A percentile compares a stretch with the other conserved stretches of the same genome.
These are phyloP conservation scores for Ascochyta clinopodiicola DNA, from an alignment of 2,329 filamentous ascomycete genomes.

Conservation along the genomic window DNA sequence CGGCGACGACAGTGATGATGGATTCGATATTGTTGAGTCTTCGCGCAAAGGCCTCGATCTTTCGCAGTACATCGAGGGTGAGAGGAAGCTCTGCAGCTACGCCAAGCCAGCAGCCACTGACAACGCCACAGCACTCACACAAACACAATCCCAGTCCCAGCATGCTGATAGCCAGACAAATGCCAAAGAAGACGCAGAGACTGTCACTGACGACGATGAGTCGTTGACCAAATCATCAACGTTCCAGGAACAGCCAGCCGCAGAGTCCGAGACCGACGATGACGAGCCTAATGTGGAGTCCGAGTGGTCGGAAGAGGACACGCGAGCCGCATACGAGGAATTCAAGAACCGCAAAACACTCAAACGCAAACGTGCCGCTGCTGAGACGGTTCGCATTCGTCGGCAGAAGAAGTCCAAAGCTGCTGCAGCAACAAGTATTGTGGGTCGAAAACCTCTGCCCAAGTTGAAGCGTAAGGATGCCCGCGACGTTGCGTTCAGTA, in stretches of 20 bases:
- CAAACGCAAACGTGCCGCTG: conserved; percentile 60
- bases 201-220: conserved; percentile 21
- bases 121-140: conserved; percentile 30
- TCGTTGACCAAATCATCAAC: neutral
- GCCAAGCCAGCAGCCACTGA: conserved; percentile 9
- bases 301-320: conserved; percentile 60
- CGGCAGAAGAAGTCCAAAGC: conserved; percentile 56
- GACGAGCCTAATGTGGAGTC: conserved; percentile 21
- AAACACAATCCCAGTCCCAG: conserved; percentile 34
- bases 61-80: conserved; percentile 45
- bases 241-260: neutral
- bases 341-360: conserved; percentile 66
- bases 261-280: conserved; percentile 19
- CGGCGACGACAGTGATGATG: conserved; percentile 48
- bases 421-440: conserved; percentile 51
- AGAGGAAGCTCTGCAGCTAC: neutral
- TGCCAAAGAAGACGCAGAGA: neutral
- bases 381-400: conserved; percentile 58
- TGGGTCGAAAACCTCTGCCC: conserved; percentile 42
- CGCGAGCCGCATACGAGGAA: conserved; percentile 65
- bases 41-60: conserved; percentile 42
- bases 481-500: conserved; percentile 24
- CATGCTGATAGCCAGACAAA: conserved; percentile 4
- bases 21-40: conserved; percentile 51
- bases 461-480: conserved; percentile 26